Conservation (phyloP, 306 rosid genomes). For the Prunus mongolica region DNA sequence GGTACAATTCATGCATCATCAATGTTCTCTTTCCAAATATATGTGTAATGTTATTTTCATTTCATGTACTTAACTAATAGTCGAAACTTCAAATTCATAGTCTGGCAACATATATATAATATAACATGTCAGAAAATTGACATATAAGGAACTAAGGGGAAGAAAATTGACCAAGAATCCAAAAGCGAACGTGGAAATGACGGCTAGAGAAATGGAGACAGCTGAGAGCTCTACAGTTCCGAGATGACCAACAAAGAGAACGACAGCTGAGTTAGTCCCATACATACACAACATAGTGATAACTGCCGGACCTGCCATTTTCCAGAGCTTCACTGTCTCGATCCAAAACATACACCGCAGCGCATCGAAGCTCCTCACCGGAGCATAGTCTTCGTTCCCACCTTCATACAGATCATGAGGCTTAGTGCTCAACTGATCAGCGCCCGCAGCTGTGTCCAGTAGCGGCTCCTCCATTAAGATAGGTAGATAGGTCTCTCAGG, state of each 20-base stretch:
- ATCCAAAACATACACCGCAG: constrained; percentile 18
- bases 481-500: neutral
- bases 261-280: constrained; percentile 45
- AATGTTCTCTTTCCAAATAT: too few species aligned
- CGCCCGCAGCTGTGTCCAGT: neutral
- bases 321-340: constrained; percentile 35
- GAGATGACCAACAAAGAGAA: constrained; percentile 64
- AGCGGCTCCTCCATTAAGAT: constrained; percentile 23
- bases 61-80: too few species aligned
- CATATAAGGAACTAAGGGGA: neutral
- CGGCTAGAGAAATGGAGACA: constrained; percentile 52
- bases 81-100: too few species aligned
- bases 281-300: constrained; percentile 33
- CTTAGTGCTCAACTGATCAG: neutral
- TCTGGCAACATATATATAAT: neutral
- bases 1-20: too few species aligned
- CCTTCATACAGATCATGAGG: neutral
- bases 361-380: constrained; percentile 16
- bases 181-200: constrained; percentile 56
- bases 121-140: neutral
- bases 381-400: constrained; percentile 13
- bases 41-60: too few species aligned
- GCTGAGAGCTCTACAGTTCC: constrained; percentile 69
- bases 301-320: constrained; percentile 19
- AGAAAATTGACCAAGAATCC: constrained; percentile 46